These are phyloP conservation scores for Starmerella asiatica DNA, from an alignment of 805 yeast species.

Conservation along the genomic window DNA sequence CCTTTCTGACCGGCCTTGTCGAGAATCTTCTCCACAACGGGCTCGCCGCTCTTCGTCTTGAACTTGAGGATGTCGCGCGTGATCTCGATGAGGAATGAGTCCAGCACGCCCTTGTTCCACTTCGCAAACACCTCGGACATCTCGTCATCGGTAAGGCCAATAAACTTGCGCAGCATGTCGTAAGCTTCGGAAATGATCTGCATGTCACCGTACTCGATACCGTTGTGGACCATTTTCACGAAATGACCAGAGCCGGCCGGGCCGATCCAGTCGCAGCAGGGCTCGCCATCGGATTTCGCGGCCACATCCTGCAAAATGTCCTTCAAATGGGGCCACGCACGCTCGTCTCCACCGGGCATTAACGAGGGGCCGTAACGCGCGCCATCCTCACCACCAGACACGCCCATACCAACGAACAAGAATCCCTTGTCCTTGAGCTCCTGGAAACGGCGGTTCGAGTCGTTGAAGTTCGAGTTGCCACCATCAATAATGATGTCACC, in stretches of 20 bases:
- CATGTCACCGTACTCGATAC: constrained; percentile 99
- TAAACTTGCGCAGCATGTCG: constrained; percentile 88
- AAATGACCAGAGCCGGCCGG: constrained; percentile 98
- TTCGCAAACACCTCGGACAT: constrained; percentile 79
- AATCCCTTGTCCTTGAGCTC: constrained; percentile 80
- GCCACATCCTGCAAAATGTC: constrained; percentile 89
- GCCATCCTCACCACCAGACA: constrained; percentile 99
- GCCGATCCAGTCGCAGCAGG: constrained; percentile 99
- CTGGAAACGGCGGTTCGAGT: constrained; percentile 88
- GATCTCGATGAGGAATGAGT: constrained; percentile 92
- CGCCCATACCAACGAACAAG: constrained; percentile 95
- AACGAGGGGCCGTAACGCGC: constrained; percentile 98
- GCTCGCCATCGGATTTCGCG: constrained; percentile 96
- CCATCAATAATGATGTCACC: constrained; percentile 99
- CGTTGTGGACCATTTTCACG: constrained; percentile 99
- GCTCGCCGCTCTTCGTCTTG: constrained; percentile 81
- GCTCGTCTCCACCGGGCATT: constrained; percentile 98
- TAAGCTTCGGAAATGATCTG: constrained; percentile 97
- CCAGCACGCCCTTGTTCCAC: constrained; percentile 97
- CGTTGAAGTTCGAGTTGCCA: constrained; percentile 99
- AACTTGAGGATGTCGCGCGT: constrained; percentile 86
- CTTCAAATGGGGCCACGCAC: constrained; percentile 98
- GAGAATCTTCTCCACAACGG: constrained; percentile 89
- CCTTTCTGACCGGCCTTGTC: constrained; percentile 99
- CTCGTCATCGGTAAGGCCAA: constrained; percentile 80